Evolutionary conservation across 139 green algal species (phyloP), one percentile per base, ranked within the genome.

Genomic region (Micromonas commoda): DNA sequence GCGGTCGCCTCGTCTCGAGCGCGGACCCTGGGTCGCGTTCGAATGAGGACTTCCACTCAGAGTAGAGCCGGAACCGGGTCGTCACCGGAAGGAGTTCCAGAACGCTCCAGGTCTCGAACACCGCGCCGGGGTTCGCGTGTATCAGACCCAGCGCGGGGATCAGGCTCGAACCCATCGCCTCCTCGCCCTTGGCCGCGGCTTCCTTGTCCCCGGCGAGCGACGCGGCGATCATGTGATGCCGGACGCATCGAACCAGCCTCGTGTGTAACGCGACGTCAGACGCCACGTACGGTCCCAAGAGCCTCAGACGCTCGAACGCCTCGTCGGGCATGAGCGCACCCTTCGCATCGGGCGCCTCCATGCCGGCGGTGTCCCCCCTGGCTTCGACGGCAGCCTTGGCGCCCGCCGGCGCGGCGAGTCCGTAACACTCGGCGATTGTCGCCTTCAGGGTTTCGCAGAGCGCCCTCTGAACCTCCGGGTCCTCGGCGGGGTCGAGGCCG

Each of bases 91-190:
- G 80, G 66, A 86, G 63, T 5, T 70, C 37, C 29, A 96, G 72
- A n/a, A 89, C 77, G 1, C 77, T 75, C 92, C 92, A 96, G 33
- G 92, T 72, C 81, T 92, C 86, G 16, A 60, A 45, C 1, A 81
- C 80, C 29, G 93, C 68, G 0, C 81, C 85, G 6, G 83, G 73
- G 64, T 87, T 89, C 72, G 82, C 80, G 21, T 85, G 85, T n/a
- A 86, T 64, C 35, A 95, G 77, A 29, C 28, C 71, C 29, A 89
- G 66, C 2, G 85, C 86, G 5, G 92, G 92, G 72, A 96, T 76
- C 35, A 93, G 73, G 51, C 75, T 68, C 1, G 39, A 21, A 1
- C 71, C 37, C 64, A 96, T 70, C 33, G 90, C 71, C 26, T 86
- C 76, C 51, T 87, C 78, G 33, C 86, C 73, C 69, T 20, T 68